Evolutionary conservation across 2,329 filamentous ascomycete species (phyloP).

Genomic region (Colletotrichum paranaense): DNA sequence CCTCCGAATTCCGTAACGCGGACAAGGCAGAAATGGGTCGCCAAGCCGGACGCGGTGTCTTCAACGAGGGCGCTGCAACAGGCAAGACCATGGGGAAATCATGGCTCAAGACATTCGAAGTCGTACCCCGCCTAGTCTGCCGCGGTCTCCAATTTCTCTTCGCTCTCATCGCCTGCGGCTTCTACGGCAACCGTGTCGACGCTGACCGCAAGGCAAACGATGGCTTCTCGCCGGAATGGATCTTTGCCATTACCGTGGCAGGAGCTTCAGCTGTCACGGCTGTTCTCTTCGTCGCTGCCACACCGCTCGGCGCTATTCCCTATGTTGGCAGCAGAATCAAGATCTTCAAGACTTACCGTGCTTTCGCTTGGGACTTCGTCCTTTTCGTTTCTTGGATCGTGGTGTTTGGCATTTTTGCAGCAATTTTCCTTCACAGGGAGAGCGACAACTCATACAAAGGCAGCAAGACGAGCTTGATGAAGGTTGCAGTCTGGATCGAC

Average conservation of each 20-base stretch:
- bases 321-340: slow-evolving; percentile 46
- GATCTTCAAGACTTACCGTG: slow-evolving; percentile 52
- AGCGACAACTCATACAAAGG: slow-evolving; percentile 62
- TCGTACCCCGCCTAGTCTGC: slow-evolving; percentile 61
- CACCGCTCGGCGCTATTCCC: slow-evolving; percentile 49
- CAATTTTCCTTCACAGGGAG: slow-evolving; percentile 73
- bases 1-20: slow-evolving; percentile 44
- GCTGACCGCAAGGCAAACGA: slow-evolving; percentile 49
- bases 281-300: slow-evolving; percentile 52
- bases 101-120: slow-evolving; percentile 58
- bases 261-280: slow-evolving; percentile 65
- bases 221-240: slow-evolving; percentile 68
- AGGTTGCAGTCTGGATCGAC: slow-evolving; percentile 79
- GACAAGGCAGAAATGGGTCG: slow-evolving; percentile 44
- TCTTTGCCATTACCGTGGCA: slow-evolving; percentile 71
- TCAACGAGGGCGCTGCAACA: slow-evolving; percentile 47
- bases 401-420: slow-evolving; percentile 78
- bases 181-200: slow-evolving; percentile 74
- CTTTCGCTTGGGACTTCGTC: slow-evolving; percentile 56
- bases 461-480: slow-evolving; percentile 65
- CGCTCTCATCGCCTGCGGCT: slow-evolving; percentile 74
- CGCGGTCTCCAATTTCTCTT: slow-evolving; percentile 78
- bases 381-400: slow-evolving; percentile 68
- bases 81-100: slow-evolving; percentile 57
- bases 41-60: slow-evolving; percentile 45